Conservation (phyloP, 177 flowering plant genomes). For the Vitis hybrid region DNA sequence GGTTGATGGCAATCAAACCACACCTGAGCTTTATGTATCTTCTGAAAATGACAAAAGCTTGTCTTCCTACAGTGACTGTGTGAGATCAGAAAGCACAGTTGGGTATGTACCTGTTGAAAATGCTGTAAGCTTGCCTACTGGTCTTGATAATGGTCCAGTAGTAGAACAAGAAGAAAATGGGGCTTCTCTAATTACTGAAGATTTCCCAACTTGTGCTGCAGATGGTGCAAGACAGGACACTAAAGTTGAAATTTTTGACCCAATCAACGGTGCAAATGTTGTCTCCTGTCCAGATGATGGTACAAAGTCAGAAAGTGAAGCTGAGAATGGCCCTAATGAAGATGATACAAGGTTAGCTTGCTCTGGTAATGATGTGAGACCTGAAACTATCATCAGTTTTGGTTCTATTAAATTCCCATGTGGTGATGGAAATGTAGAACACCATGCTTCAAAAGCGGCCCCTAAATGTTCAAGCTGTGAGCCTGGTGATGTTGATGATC, state of each 20-base stretch:
- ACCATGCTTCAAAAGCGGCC: constrained; percentile 15
- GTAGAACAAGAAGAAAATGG: constrained; percentile 6
- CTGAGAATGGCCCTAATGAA: constrained; percentile 8
- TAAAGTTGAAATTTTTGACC: constrained; percentile 6
- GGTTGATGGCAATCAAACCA: constrained; percentile 5
- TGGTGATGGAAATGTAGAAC: constrained; percentile 13
- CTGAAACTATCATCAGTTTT: constrained; percentile 9
- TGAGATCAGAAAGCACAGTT: constrained; percentile 11
- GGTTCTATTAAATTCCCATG: constrained; percentile 4
- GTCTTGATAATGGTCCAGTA: not conserved
- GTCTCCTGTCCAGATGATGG: constrained; percentile 10
- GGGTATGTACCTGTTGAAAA: constrained; percentile 7
- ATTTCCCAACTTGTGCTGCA: not conserved
- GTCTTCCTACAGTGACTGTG: not conserved
- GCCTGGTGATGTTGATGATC: constrained; percentile 1
- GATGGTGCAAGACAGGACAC: constrained; percentile 5
- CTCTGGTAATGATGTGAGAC: constrained; percentile 11
- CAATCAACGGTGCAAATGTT: constrained; percentile 2
- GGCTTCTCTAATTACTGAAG: not conserved
- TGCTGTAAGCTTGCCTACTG: constrained; percentile 9
- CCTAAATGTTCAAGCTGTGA: constrained; percentile 8
- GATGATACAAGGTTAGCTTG: constrained; percentile 4
- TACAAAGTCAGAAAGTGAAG: constrained; percentile 4
- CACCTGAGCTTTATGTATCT: constrained; percentile 7
- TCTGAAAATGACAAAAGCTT: constrained; percentile 9